A percentile compares a stretch with the other conserved stretches of the same genome.
phyloP scores from a whole-genome alignment of 306 rosid genomes.

The Arachis hypogaea region DNA sequence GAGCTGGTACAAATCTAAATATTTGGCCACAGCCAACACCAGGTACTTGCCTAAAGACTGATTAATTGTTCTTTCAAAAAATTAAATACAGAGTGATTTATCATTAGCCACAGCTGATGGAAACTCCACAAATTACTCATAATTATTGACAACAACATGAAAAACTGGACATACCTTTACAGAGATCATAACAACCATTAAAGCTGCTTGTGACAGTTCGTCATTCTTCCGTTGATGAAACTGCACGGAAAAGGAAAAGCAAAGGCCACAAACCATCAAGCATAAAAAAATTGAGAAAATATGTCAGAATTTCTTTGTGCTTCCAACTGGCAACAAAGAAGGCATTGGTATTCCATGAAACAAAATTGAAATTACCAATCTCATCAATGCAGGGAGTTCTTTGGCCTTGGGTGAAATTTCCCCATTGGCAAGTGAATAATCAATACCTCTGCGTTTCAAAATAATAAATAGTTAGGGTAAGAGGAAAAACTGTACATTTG shows the following conservation, averaged over 20 bases:
- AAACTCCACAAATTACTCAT: slow-evolving; percentile 22
- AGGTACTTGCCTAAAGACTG: slow-evolving; percentile 23
- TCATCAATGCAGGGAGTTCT: slow-evolving; percentile 58
- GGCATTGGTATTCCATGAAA: neutral
- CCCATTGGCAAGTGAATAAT: slow-evolving; percentile 68
- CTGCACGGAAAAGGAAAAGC: slow-evolving; percentile 43
- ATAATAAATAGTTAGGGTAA: slow-evolving; percentile 31
- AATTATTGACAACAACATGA: slow-evolving; percentile 10
- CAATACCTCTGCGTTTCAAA: slow-evolving; percentile 71
- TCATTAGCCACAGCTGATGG: neutral
- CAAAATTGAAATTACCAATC: slow-evolving; percentile 59
- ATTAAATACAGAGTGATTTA: slow-evolving; percentile 5
- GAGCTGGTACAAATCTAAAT: slow-evolving; percentile 15
- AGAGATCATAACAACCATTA: slow-evolving; percentile 81
- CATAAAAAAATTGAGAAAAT: slow-evolving; percentile 14
- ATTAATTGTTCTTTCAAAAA: slow-evolving; percentile 7
- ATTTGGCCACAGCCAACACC: slow-evolving; percentile 14
- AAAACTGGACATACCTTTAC: slow-evolving; percentile 57
- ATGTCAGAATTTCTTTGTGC: slow-evolving; percentile 1
- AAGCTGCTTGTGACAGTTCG: slow-evolving; percentile 45
- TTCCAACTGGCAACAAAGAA: neutral
- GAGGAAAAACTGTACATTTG: slow-evolving; percentile 23
- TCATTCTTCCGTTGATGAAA: slow-evolving; percentile 52
- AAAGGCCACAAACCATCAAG: neutral
- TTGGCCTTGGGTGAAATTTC: slow-evolving; percentile 47